Evolutionary conservation across 1,284 basidiomycete genomes (phyloP).

Genomic region (Trametes versicolor): DNA sequence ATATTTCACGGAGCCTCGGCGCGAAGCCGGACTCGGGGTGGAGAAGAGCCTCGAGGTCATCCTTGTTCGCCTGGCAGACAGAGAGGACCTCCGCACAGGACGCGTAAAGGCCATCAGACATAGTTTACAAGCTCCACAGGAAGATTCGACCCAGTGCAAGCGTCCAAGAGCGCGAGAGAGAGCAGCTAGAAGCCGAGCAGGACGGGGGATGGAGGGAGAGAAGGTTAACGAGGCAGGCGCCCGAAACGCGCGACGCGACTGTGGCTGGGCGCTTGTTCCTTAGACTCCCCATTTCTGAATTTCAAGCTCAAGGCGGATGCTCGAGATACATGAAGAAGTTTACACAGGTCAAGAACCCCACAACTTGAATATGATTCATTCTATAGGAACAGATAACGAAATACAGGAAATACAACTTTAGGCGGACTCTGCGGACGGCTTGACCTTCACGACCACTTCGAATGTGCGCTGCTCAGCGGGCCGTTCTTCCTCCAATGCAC

Average conservation of each 20-base stretch:
- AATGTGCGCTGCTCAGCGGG: not conserved
- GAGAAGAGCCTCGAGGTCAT: constrained; percentile 68
- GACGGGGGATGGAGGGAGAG: not conserved
- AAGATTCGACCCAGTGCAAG: not conserved
- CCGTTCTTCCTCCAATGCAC: not conserved
- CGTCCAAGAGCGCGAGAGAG: not conserved
- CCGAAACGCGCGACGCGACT: constrained; percentile 15
- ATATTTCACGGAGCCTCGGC: constrained; percentile 69
- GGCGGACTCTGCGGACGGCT: too few relatives aligned
- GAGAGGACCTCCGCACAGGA: constrained; percentile 74
- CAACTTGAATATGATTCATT: too few relatives aligned
- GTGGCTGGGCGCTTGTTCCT: constrained; percentile 6
- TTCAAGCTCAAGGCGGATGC: too few relatives aligned
- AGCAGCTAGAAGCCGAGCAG: not conserved
- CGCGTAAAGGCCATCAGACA: constrained; percentile 57
- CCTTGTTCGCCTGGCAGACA: constrained; percentile 62
- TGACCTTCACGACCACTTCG: not conserved
- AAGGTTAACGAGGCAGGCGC: constrained; percentile 6
- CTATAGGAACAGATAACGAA: too few relatives aligned
- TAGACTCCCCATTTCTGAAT: not conserved
- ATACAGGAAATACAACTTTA: too few relatives aligned
- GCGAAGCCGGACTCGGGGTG: constrained; percentile 76
- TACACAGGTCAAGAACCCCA: too few relatives aligned
- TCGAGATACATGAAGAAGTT: too few relatives aligned
- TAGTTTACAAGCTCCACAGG: constrained; percentile 17